Evolutionary conservation across 371 early-diverging fungal genomes (phyloP).

Genomic region (Mucor plumbeus): DNA sequence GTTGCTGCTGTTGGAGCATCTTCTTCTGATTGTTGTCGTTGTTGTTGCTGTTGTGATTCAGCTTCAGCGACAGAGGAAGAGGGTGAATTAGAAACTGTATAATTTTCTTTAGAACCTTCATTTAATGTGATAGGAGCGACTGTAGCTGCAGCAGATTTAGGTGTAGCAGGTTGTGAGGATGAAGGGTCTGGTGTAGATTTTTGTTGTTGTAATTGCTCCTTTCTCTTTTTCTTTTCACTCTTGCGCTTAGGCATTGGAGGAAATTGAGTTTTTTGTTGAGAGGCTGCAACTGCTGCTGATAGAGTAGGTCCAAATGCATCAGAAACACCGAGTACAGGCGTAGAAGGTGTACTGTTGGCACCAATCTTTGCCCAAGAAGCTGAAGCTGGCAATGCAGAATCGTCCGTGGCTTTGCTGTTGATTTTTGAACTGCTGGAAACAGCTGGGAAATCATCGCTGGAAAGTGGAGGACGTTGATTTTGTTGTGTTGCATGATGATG

Average conservation of each 20-base stretch:
- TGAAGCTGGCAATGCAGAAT: slow-evolving; percentile 64
- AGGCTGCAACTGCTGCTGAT: slow-evolving; percentile 45
- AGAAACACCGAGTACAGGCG: slow-evolving; percentile 33
- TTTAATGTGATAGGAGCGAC: neutral
- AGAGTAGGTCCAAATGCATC: slow-evolving; percentile 49
- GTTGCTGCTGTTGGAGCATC: neutral
- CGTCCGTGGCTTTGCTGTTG: slow-evolving; percentile 30
- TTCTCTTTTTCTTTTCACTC: slow-evolving; percentile 29
- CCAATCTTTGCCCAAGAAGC: slow-evolving; percentile 65
- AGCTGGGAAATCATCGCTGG: slow-evolving; percentile 19
- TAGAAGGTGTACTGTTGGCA: slow-evolving; percentile 30
- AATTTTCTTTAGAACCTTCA: slow-evolving; percentile 34
- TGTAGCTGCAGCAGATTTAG: slow-evolving; percentile 9
- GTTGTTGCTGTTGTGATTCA: neutral
- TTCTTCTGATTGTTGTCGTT: neutral
- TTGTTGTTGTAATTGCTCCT: slow-evolving; percentile 24
- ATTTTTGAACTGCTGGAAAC: slow-evolving; percentile 15
- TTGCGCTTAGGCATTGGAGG: slow-evolving; percentile 24
- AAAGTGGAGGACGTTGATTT: slow-evolving; percentile 18
- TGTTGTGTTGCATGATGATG: neutral
- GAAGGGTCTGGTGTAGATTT: neutral
- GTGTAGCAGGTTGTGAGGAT: neutral
- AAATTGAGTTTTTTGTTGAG: slow-evolving; percentile 33
- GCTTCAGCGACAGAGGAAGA: neutral
- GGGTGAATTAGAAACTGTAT: slow-evolving; percentile 82